A percentile compares a stretch with the other conserved stretches of the same genome.
Conservation (phyloP, 176 grass and related monocot genomes). For the Lolium multiflorum region DNA sequence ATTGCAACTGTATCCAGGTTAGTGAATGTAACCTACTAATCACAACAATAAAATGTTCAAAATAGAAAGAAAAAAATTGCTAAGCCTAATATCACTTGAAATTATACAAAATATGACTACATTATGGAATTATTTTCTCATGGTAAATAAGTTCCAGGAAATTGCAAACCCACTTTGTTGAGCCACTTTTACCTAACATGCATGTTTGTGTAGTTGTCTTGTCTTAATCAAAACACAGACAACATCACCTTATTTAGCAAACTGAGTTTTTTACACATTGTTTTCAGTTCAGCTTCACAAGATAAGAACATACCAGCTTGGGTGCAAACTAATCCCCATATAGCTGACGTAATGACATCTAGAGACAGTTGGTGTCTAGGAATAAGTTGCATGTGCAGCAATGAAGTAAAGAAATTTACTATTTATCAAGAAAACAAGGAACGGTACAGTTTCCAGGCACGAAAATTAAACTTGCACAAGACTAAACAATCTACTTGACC, state of each 20-base stretch:
- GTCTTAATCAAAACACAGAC: background rate
- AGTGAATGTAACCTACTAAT: background rate
- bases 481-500: background rate
- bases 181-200: background rate
- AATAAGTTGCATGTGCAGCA: background rate
- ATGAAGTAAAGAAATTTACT: constrained; percentile 19
- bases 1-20: background rate
- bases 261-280: background rate
- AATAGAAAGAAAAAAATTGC: background rate
- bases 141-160: too few relatives aligned
- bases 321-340: background rate
- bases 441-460: background rate
- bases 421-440: constrained; percentile 29
- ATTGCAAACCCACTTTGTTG: background rate
- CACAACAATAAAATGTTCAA: background rate
- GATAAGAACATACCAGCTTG: background rate
- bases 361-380: background rate
- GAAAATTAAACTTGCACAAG: background rate
- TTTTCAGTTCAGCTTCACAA: background rate
- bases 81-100: background rate
- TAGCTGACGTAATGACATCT: background rate
- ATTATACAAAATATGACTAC: background rate
- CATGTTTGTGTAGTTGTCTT: background rate
- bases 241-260: background rate
- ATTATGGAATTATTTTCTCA: too few relatives aligned